These are phyloP conservation scores for Myriangium duriaei DNA, from an alignment of 2,329 filamentous ascomycete genomes.

Conservation along the genomic window DNA sequence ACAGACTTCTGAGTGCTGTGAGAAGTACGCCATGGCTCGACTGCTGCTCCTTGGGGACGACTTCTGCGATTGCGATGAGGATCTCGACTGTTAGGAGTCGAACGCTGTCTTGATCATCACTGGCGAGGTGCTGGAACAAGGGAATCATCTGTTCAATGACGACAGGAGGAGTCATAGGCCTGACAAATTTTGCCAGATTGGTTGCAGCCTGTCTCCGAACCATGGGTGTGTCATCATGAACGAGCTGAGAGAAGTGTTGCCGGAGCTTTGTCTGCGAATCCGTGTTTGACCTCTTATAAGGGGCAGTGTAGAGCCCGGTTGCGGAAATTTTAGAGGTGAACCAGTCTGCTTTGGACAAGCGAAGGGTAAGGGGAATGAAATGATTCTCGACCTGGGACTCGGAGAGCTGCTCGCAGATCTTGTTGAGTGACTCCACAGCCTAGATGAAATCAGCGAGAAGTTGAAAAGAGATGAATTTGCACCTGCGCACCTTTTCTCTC, in stretches of 20 bases:
- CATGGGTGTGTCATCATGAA: constrained; percentile 98
- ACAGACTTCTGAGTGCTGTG: constrained; percentile 78
- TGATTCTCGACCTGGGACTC: constrained; percentile 89
- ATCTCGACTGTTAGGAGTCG: constrained; percentile 92
- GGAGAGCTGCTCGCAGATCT: constrained; percentile 89
- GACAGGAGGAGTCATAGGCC: constrained; percentile 82
- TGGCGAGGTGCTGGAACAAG: constrained; percentile 90
- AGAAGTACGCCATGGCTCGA: constrained; percentile 88
- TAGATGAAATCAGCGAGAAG: constrained; percentile 26
- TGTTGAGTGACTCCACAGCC: constrained; percentile 98
- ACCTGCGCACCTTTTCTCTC: constrained; percentile 70
- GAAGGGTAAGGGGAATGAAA: constrained; percentile 89
- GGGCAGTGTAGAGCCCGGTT: constrained; percentile 84
- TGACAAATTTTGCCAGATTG: constrained; percentile 93
- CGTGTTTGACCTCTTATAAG: constrained; percentile 81
- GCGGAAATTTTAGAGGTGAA: constrained; percentile 99
- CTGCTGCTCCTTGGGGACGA: constrained; percentile 96
- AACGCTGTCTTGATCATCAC: constrained; percentile 96
- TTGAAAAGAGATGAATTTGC: constrained; percentile 13
- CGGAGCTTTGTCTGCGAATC: constrained; percentile 83
- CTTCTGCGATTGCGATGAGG: constrained; percentile 89
- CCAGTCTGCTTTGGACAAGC: constrained; percentile 98
- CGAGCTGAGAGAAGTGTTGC: constrained; percentile 81
- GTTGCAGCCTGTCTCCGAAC: constrained; percentile 93
- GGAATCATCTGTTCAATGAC: constrained; percentile 99